These are phyloP conservation scores for Lactarius hatsudake DNA, from an alignment of 768 basidiomycete species.

Conservation along the genomic window DNA sequence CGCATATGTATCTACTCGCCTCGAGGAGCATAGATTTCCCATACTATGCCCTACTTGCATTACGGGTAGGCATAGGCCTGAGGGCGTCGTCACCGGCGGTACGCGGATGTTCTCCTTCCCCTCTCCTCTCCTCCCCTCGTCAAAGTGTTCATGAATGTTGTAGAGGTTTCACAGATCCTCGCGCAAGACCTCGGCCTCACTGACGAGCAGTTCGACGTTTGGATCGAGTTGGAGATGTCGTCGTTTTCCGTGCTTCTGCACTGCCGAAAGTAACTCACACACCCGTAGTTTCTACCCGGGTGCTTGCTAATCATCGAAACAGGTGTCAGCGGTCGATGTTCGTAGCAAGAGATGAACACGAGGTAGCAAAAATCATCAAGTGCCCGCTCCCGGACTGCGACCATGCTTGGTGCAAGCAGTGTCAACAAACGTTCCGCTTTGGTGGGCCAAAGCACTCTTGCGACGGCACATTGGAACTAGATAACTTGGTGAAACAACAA, in stretches of 20 bases:
- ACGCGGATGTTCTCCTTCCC: conserved; percentile 24
- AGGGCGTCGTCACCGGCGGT: too few species aligned
- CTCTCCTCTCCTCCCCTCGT: too few species aligned
- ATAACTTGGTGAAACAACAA: conserved; percentile 31
- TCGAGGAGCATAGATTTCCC: conserved; percentile 56
- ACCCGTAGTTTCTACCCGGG: conserved; percentile 15
- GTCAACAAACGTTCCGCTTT: conserved; percentile 30
- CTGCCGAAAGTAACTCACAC: conserved; percentile 45
- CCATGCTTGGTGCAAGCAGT: conserved; percentile 36
- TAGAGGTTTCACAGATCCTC: conserved; percentile 43
- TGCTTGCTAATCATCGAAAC: background rate
- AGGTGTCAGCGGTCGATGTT: conserved; percentile 29
- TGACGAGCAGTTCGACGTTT: conserved; percentile 40
- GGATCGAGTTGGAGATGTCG: conserved; percentile 47
- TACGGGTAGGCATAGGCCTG: too few species aligned
- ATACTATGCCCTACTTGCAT: conserved; percentile 62
- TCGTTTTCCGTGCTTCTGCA: conserved; percentile 43
- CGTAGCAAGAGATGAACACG: conserved; percentile 34
- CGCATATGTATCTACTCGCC: conserved; percentile 42
- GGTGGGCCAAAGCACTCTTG: conserved; percentile 32
- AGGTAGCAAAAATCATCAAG: conserved; percentile 25
- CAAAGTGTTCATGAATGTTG: background rate
- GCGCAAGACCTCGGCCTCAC: conserved; percentile 47
- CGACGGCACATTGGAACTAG: conserved; percentile 35
- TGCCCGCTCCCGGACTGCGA: conserved; percentile 35